Conservation (phyloP, 2,329 filamentous ascomycete species). For the Bipolaris victoriae region DNA sequence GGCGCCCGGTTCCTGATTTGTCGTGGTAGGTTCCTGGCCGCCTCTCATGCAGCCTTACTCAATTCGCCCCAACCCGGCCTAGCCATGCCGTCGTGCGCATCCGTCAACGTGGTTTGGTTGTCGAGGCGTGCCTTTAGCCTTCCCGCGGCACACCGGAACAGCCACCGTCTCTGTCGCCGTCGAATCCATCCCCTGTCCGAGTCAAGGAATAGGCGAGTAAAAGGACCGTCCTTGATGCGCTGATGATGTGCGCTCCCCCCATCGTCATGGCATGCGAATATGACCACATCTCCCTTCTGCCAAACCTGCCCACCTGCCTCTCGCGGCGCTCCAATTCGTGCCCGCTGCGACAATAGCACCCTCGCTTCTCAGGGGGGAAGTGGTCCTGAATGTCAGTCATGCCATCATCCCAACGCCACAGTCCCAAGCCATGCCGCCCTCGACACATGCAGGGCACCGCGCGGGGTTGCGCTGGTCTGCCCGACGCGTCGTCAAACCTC, state of each 20-base stretch:
- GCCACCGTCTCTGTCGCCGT: slow-evolving; percentile 29
- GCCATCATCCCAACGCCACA: slow-evolving; percentile 24
- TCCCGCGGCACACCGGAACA: slow-evolving; percentile 38
- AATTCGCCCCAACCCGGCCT: slow-evolving; percentile 25
- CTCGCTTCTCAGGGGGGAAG: background rate
- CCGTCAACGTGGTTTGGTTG: slow-evolving; percentile 39
- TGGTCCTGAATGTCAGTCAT: slow-evolving; percentile 11
- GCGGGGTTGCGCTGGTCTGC: slow-evolving; percentile 23
- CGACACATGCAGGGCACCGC: slow-evolving; percentile 25
- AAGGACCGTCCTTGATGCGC: slow-evolving; percentile 23
- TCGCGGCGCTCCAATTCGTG: background rate
- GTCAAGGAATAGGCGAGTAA: slow-evolving; percentile 21
- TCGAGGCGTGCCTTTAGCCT: slow-evolving; percentile 39
- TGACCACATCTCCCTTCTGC: background rate
- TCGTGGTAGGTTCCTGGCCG: slow-evolving; percentile 40
- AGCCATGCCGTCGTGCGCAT: slow-evolving; percentile 22
- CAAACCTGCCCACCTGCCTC: background rate
- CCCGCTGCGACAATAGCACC: slow-evolving; percentile 2
- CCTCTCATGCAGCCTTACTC: slow-evolving; percentile 41
- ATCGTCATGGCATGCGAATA: slow-evolving; percentile 8
- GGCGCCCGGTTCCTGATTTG: slow-evolving; percentile 31
- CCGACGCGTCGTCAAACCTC: slow-evolving; percentile 28
- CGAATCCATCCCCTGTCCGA: slow-evolving; percentile 25
- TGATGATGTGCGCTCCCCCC: slow-evolving; percentile 21
- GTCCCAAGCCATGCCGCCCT: slow-evolving; percentile 10